These are phyloP conservation scores for Cercospora sesami DNA, from an alignment of 2,329 filamentous ascomycete genomes.

Conservation along the genomic window DNA sequence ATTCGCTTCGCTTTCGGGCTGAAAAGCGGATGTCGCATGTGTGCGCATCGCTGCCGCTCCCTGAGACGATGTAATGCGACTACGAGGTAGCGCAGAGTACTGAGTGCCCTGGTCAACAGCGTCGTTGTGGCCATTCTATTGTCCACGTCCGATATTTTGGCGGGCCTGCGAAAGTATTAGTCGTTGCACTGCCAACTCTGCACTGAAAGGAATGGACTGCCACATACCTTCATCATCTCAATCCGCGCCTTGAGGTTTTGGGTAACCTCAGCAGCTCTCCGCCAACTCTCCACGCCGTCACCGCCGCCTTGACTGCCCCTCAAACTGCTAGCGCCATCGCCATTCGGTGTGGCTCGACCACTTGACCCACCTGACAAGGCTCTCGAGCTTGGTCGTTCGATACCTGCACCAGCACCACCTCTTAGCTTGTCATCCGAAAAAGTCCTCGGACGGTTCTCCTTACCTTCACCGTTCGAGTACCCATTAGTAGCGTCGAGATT, in stretches of 20 bases:
- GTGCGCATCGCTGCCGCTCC: background rate
- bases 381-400: conserved; percentile 20
- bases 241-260: conserved; percentile 96
- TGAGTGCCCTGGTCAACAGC: background rate
- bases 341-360: conserved; percentile 51
- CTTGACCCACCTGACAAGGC: conserved; percentile 30
- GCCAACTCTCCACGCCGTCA: conserved; percentile 86
- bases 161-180: conserved; percentile 25
- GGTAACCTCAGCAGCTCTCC: conserved; percentile 92
- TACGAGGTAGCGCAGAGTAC: background rate
- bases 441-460: conserved; percentile 44
- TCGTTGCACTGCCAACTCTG: background rate
- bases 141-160: conserved; percentile 33
- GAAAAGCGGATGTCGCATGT: background rate
- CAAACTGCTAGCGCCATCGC: conserved; percentile 12
- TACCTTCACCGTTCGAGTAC: conserved; percentile 43
- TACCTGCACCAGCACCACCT: conserved; percentile 22
- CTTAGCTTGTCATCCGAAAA: conserved; percentile 28
- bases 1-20: background rate
- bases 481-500: conserved; percentile 9
- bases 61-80: background rate
- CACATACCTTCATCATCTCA: conserved; percentile 86
- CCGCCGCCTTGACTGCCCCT: conserved; percentile 19
- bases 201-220: background rate
- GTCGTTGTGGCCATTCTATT: conserved; percentile 13